Evolutionary conservation across 371 early-diverging fungal genomes (phyloP).

Genomic region (Nematocida ausubeli): DNA sequence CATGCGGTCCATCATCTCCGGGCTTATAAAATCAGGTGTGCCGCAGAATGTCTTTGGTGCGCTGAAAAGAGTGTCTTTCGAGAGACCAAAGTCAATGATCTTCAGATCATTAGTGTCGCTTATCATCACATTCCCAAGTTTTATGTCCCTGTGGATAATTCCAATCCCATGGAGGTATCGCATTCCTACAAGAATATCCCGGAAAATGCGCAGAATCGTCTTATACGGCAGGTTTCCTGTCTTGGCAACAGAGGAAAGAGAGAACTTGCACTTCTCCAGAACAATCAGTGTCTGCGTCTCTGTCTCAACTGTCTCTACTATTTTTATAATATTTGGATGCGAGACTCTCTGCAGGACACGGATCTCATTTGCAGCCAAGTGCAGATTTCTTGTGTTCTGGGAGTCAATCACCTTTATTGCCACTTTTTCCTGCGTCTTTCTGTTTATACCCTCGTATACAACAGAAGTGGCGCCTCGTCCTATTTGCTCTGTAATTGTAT

Average conservation of each 20-base stretch:
- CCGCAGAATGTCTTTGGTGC: conserved; percentile 53
- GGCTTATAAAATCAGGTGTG: conserved; percentile 56
- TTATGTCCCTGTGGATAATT: conserved; percentile 56
- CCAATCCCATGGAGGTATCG: conserved; percentile 49
- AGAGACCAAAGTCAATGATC: conserved; percentile 56
- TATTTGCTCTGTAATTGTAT: conserved; percentile 51
- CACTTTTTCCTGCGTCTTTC: conserved; percentile 61
- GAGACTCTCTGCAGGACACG: conserved; percentile 91
- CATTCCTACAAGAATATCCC: conserved; percentile 53
- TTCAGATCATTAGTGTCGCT: conserved; percentile 53
- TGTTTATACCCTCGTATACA: conserved; percentile 47
- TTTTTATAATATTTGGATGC: conserved; percentile 84
- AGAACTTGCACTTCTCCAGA: conserved; percentile 49
- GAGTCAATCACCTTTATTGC: conserved; percentile 98
- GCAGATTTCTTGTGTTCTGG: conserved; percentile 94
- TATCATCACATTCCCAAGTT: conserved; percentile 56
- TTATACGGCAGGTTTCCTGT: conserved; percentile 80
- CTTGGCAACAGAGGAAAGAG: conserved; percentile 72
- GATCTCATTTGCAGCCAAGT: conserved; percentile 78
- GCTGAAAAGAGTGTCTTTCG: conserved; percentile 45
- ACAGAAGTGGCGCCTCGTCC: conserved; percentile 50
- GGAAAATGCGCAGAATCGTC: conserved; percentile 69
- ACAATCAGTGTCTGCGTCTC: conserved; percentile 75
- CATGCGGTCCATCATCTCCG: conserved; percentile 44
- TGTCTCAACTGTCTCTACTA: conserved; percentile 89